A percentile compares a stretch with the other conserved stretches of the same genome.
phyloP scores from a whole-genome alignment of 176 grass and related monocot species.

The Rhynchospora pubera region DNA sequence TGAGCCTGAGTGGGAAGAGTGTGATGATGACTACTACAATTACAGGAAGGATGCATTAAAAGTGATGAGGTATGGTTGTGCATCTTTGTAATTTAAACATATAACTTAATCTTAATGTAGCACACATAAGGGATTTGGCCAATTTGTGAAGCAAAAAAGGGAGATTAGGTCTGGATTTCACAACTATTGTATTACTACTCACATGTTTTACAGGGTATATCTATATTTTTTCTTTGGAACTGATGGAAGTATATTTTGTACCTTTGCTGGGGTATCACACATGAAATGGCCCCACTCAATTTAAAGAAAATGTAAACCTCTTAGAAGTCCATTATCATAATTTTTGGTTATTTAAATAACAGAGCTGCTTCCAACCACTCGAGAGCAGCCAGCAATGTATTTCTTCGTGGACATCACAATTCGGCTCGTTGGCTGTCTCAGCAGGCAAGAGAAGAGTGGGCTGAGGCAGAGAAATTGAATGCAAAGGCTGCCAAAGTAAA shows the following conservation, averaged over 20 bases:
- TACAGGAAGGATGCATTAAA: constrained; percentile 80
- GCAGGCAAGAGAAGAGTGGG: constrained; percentile 49
- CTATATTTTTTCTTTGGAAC: not conserved
- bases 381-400: constrained; percentile 72
- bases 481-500: constrained; percentile 56
- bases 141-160: not conserved
- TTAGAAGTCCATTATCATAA: not conserved
- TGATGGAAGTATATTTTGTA: not conserved
- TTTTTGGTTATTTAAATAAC: constrained; percentile 12
- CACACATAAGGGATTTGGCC: too few relatives aligned
- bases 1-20: constrained; percentile 58
- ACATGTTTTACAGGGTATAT: not conserved
- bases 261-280: not conserved
- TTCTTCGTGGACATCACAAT: constrained; percentile 54
- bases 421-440: constrained; percentile 51
- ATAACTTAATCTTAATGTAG: not conserved
- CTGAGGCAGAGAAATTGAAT: constrained; percentile 56
- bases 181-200: not conserved
- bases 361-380: constrained; percentile 77
- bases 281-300: not conserved
- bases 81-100: not conserved
- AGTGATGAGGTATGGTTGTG: constrained; percentile 59
- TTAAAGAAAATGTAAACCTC: not conserved
- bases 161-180: not conserved
- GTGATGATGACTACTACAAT: constrained; percentile 60